Percentiles rank a stretch among this genome's conserved stretches.
These are phyloP conservation scores for Dryas drummondii DNA, from an alignment of 306 rosid genomes.

Conservation along the genomic window DNA sequence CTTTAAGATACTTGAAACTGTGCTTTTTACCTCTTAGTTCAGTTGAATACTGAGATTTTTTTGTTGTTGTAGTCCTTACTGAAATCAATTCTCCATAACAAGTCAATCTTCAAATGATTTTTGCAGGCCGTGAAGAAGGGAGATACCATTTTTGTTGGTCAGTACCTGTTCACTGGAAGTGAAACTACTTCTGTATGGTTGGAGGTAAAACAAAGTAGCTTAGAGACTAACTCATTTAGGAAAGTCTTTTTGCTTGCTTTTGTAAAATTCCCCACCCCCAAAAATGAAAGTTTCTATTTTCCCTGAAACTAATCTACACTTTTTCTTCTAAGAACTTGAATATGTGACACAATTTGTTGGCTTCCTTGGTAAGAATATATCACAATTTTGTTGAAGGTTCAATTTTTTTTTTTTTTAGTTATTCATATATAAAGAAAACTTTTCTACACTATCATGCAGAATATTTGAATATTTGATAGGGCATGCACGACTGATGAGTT, in stretches of 20 bases:
- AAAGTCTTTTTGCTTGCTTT: background rate
- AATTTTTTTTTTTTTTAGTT: background rate
- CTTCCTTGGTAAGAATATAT: background rate
- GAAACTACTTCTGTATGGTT: conserved; percentile 99
- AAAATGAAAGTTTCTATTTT: background rate
- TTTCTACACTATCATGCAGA: conserved; percentile 1
- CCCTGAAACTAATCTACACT: background rate
- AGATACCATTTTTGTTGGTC: conserved; percentile 93
- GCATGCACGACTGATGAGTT: conserved; percentile 28
- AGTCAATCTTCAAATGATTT: conserved; percentile 25
- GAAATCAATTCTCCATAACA: background rate
- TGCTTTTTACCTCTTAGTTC: background rate
- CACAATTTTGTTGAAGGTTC: background rate
- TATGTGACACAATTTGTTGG: background rate
- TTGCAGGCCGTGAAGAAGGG: conserved; percentile 82
- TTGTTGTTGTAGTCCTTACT: background rate
- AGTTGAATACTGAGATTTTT: background rate
- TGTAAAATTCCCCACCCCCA: background rate
- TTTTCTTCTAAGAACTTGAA: background rate
- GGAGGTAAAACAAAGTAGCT: conserved; percentile 58
- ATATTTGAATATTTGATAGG: background rate
- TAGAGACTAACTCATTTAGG: conserved; percentile 9
- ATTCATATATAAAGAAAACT: background rate
- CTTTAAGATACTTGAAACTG: background rate
- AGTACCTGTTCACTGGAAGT: conserved; percentile 97